Evolutionary conservation across 1,284 basidiomycete genomes (phyloP).

Genomic region (Papiliotrema laurentii): DNA sequence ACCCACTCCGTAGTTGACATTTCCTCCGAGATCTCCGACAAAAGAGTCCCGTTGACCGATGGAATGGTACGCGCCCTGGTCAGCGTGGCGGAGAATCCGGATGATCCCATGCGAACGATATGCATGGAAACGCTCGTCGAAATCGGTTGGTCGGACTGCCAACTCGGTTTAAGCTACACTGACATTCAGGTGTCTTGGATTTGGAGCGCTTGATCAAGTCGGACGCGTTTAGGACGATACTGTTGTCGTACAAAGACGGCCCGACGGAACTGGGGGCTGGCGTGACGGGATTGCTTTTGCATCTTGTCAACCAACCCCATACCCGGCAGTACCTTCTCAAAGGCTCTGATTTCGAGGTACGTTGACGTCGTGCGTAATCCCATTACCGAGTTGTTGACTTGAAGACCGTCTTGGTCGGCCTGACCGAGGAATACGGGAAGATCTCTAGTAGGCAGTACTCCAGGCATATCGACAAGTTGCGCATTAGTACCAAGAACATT

Average conservation of each 20-base stretch:
- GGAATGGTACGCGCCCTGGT: slow-evolving; percentile 80
- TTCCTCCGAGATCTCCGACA: slow-evolving; percentile 10
- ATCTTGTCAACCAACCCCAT: slow-evolving; percentile 78
- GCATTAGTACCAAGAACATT: slow-evolving; percentile 70
- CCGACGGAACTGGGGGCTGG: slow-evolving; percentile 76
- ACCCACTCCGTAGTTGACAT: background rate
- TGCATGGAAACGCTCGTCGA: slow-evolving; percentile 88
- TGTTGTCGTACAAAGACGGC: slow-evolving; percentile 82
- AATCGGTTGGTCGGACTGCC: slow-evolving; percentile 62
- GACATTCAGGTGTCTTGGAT: slow-evolving; percentile 76
- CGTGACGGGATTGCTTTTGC: slow-evolving; percentile 79
- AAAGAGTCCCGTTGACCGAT: slow-evolving; percentile 49
- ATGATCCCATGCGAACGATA: slow-evolving; percentile 80
- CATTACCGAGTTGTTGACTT: background rate
- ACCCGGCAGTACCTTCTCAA: slow-evolving; percentile 74
- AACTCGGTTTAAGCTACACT: no score
- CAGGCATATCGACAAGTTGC: slow-evolving; percentile 67
- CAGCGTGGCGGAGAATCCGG: slow-evolving; percentile 85
- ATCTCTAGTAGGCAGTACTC: slow-evolving; percentile 49
- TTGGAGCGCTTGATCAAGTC: slow-evolving; percentile 74
- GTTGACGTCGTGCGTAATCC: slow-evolving; percentile 13
- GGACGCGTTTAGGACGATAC: slow-evolving; percentile 79
- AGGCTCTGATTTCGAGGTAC: slow-evolving; percentile 84
- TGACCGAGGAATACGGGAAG: slow-evolving; percentile 88
- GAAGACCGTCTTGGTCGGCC: slow-evolving; percentile 75